Evolutionary conservation across 352 stramenopile genomes (phyloP), one percentile per base, ranked within the genome.

Genomic region (Phytopythium cucurbitacearum): DNA sequence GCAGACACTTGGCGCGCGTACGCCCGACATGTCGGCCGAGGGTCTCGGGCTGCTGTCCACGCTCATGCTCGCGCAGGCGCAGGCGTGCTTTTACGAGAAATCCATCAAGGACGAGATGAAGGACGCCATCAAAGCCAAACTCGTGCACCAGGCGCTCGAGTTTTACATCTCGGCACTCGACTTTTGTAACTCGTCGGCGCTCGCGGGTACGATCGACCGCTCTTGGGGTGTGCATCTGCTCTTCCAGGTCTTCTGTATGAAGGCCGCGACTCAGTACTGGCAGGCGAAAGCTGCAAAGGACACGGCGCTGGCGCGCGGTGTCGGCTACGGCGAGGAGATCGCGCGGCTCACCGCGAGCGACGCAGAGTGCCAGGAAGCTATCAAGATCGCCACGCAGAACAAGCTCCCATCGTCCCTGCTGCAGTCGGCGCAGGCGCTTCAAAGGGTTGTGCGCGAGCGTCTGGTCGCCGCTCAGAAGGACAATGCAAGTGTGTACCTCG

Each of bases 61-160:
- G 43, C 67, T 95, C 48, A 91, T 95, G 82, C 67, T 95, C 13
- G 85, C 82, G 12, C 85, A 95, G 60, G 82, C 82, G 21, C 85
- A 95, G 56, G 85, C 86, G n/a, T 96, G 87, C 51, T 96, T 96
- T 52, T 97, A 96, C 60, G 85, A 96, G 59, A 97, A 97, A 59
- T 79, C 87, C 15, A 88, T 96, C 34, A 93, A 91, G 48, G 88
- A 97, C 63, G 67, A 82, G 50, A 87, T 90, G 73, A 91, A 90
- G 43, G 72, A 91, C 55, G 72, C 59, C 9, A 80, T 95, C 54
- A 90, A 92, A 67, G 72, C 85, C 16, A 95, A 92, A 53, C 65
- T 95, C 15, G 85, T 87, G 53, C 71, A 85, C 49, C 81, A 95
- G 58, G 78, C 80, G 35, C 72, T 84, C 48, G 79, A 86, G 40